Evolutionary conservation across 805 yeast genomes (phyloP).

Genomic region (Cyberlindnera maclurae): DNA sequence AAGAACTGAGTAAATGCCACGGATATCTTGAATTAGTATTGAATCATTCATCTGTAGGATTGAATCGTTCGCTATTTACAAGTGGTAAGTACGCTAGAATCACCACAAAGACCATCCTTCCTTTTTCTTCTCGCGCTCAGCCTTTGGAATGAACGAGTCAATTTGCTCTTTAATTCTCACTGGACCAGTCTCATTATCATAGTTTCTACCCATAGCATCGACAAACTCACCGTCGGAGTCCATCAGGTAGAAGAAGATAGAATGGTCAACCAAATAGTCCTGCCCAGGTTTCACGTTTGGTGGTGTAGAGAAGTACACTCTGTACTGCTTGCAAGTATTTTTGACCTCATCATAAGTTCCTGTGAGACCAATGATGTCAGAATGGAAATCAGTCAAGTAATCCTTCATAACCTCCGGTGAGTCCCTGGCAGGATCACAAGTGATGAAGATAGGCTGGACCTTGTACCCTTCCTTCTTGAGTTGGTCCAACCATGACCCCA

Average conservation of each 20-base stretch:
- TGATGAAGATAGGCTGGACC: constrained; percentile 82
- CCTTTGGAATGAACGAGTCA: constrained; percentile 66
- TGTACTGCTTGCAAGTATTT: constrained; percentile 75
- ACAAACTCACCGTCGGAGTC: constrained; percentile 97
- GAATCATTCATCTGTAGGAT: background rate
- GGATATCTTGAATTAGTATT: no score
- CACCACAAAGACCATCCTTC: constrained; percentile 35
- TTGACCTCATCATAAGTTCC: constrained; percentile 86
- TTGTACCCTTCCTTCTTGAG: constrained; percentile 52
- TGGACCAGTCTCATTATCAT: constrained; percentile 70
- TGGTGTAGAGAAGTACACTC: constrained; percentile 98
- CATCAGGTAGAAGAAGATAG: constrained; percentile 94
- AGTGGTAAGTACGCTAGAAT: background rate
- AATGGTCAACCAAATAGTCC: constrained; percentile 94
- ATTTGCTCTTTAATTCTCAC: constrained; percentile 70
- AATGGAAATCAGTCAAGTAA: constrained; percentile 85
- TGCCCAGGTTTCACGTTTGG: constrained; percentile 91
- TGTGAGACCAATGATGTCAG: constrained; percentile 81
- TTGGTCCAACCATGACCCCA: constrained; percentile 59
- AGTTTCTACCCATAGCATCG: constrained; percentile 91
- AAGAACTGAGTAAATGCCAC: constrained; percentile 29
- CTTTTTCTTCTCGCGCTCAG: constrained; percentile 57
- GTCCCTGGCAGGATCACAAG: constrained; percentile 97
- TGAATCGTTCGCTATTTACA: constrained; percentile 1
- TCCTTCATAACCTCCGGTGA: constrained; percentile 76